Conservation (phyloP, 106 monocot species). For the Acorus calamus region DNA sequence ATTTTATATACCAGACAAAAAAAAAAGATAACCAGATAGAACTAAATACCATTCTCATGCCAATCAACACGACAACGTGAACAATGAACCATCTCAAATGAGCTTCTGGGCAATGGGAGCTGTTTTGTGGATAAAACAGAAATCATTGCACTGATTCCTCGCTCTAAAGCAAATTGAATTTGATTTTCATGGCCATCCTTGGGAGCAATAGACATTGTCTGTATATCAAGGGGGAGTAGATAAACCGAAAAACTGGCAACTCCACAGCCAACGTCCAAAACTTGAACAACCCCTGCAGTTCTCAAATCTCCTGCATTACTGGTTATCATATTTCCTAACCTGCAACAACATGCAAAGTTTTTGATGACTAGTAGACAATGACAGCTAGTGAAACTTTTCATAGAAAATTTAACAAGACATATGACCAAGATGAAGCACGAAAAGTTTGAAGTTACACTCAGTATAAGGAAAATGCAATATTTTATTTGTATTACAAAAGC, state of each 20-base stretch:
- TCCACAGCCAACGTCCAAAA: slow-evolving; percentile 87
- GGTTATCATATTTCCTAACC: slow-evolving; percentile 94
- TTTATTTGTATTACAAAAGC: too few species aligned
- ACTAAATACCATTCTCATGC: slow-evolving; percentile 87
- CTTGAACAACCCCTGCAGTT: slow-evolving; percentile 71
- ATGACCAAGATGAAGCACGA: too few species aligned
- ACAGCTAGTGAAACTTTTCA: neutral
- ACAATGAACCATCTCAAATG: slow-evolving; percentile 99
- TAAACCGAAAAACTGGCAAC: slow-evolving; percentile 82
- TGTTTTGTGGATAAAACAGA: slow-evolving; percentile 82
- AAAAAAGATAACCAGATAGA: neutral
- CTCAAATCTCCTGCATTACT: slow-evolving; percentile 69
- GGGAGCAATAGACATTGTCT: slow-evolving; percentile 77
- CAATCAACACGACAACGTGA: slow-evolving; percentile 98
- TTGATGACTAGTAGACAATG: neutral
- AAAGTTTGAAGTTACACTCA: too few species aligned
- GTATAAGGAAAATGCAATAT: too few species aligned
- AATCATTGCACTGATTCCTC: slow-evolving; percentile 75
- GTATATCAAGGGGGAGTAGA: slow-evolving; percentile 50
- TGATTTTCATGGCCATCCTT: slow-evolving; percentile 87
- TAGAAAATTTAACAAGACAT: too few species aligned
- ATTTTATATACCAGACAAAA: neutral
- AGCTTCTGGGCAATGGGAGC: slow-evolving; percentile 61
- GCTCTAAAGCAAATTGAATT: slow-evolving; percentile 74
- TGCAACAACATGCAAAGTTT: slow-evolving; percentile 15